Base-by-base conservation (phyloP, 805 yeast genomes). In the Kazachstania viticola region DNA sequence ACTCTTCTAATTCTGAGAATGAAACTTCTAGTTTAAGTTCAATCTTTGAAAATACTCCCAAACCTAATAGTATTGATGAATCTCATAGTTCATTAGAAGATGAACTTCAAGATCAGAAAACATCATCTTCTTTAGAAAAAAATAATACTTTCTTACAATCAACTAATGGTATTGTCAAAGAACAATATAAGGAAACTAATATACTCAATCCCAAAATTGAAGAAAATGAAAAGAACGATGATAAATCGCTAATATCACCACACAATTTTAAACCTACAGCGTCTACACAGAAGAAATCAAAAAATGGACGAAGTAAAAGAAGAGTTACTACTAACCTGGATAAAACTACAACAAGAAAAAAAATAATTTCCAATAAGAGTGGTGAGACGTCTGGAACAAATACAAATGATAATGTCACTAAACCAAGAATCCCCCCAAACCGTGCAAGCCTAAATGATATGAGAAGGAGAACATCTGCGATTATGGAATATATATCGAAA, bases 401-500 rank as follows among this genome's bases (percentile, higher is more conserved):
- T 32, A 34, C 37, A 33, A 40, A 42, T 44, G 45, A 35, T n/a
- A 28, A 87, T 3, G 76, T 84, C 29, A n/a, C n/a, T n/a, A 80
- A 74, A 44, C 95, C 97, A 11, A 71, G 95, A 34, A 62, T 75
- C 28, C 96, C 95, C 5, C 78, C 78, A 36, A 75, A 75, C 14
- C 70, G 83, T 33, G 71, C 82, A 3, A 71, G 85, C 3, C 56
- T 87, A 37, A 69, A 72, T 44, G 98, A 88, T 54, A 79, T 88
- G 82, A 71, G 87, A 36, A 75, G 83, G 46, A 69, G 98, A 36
- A 82, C 85, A 2, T 81, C 85, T 3, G 93, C 95, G 1, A 88
- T 91, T 16, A 61, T 88, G 44, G 97, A 91, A 58, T 91, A 87
- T 66, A 71, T 88, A 17, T 83, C 87, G 9, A 67, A 94, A 33